phyloP scores from a whole-genome alignment of 108 stramenopile species.

The Cyclostephanos invisitatus region DNA sequence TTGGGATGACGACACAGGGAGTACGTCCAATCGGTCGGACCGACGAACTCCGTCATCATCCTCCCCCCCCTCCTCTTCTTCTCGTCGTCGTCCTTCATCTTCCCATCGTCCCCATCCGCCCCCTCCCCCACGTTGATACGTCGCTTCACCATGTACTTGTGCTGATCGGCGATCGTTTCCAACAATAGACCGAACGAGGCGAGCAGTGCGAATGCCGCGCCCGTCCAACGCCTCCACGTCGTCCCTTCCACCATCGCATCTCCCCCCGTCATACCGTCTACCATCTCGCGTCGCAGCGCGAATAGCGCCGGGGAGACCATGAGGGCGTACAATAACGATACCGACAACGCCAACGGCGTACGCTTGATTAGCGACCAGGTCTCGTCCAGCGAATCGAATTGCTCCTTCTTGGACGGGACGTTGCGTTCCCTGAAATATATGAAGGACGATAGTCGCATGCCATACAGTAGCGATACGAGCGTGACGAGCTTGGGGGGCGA shows the following conservation, averaged over 20 bases:
- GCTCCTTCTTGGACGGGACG: slow-evolving; percentile 32
- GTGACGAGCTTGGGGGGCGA: slow-evolving; percentile 20
- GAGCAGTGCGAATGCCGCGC: slow-evolving; percentile 10
- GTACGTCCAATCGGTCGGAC: slow-evolving; percentile 53
- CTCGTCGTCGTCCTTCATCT: slow-evolving; percentile 5
- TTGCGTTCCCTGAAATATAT: slow-evolving; percentile 32
- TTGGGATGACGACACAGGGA: slow-evolving; percentile 72
- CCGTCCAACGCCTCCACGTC: slow-evolving; percentile 15
- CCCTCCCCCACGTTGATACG: slow-evolving; percentile 20
- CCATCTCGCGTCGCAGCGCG: slow-evolving; percentile 37
- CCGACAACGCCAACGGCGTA: slow-evolving; percentile 29
- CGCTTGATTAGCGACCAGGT: slow-evolving; percentile 35
- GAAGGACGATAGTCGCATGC: slow-evolving; percentile 35
- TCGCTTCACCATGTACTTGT: slow-evolving; percentile 37
- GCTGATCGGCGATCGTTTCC: slow-evolving; percentile 45
- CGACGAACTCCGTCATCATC: slow-evolving; percentile 13
- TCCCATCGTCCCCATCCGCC: background rate
- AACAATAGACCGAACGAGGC: slow-evolving; percentile 26
- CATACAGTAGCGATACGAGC: slow-evolving; percentile 25
- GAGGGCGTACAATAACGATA: slow-evolving; percentile 43
- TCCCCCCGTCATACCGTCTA: background rate
- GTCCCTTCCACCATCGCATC: background rate
- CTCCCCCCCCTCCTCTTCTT: slow-evolving; percentile 4
- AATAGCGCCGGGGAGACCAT: slow-evolving; percentile 46
- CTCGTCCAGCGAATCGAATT: slow-evolving; percentile 25